Evolutionary conservation across 805 yeast species (phyloP), one percentile per base, ranked within the genome.

Genomic region (Osmozyma mogii): DNA sequence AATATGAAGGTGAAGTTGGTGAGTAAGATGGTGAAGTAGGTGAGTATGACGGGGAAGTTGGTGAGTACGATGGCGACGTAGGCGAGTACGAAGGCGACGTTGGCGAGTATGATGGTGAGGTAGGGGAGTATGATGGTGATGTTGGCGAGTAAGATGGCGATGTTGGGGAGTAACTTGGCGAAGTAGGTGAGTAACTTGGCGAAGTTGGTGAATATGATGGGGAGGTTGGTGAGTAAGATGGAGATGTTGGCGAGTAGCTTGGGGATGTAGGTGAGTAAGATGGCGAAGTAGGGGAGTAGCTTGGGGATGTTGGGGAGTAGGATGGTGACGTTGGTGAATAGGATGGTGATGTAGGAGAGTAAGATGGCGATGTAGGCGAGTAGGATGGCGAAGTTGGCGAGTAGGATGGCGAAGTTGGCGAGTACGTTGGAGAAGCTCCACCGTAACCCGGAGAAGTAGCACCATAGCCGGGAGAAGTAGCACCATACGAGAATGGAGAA

Each of bases 41-140:
- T 1, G 80, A 68, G 49, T 84, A 84, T 4, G 69, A 50, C 44
- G 94, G 89, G 1, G 84, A 73, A 0, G 94, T 80, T 29, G 95
- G 95, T 1, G 78, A 66, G 53, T 85, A 83, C 1, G 66, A 51
- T 38, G 94, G 92, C 3, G 79, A 72, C 0, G 85, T 74, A 34
- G 85, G 85, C 0, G 77, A 64, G 44, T 78, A 82, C 4, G 45
- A 29, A 12, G 46, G 46, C 20, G 40, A 34, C 12, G 46, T 42
- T 21, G 47, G 47, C 10, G 47, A 42, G 29, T 40, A 57, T n/a
- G 15, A 24, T 22, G 58, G 58, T 2, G 78, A 70, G 1, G 81
- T 75, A 24, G 87, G 87, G 7, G 72, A 60, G 50, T 78, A 80
- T 3, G 29, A 20, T 27, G 57, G 67, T 2, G 79, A 71, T 2